Conservation (phyloP, 805 yeast species). For the Pichia heedii region DNA sequence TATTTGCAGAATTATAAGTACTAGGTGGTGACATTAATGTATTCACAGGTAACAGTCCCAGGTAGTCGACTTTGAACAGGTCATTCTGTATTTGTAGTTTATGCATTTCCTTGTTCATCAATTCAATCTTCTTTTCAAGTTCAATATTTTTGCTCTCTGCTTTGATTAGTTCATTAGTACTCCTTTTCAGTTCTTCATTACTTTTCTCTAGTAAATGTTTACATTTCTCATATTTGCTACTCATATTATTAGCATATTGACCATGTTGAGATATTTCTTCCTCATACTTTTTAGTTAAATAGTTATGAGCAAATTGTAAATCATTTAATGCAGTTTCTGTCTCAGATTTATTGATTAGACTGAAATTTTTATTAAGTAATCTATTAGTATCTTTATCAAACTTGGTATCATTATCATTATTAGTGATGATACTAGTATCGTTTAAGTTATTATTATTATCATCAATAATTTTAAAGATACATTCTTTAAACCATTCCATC, state of each 20-base stretch:
- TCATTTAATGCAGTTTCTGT: conserved; percentile 50
- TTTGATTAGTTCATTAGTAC: conserved; percentile 28
- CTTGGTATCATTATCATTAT: too few species aligned
- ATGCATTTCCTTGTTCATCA: conserved; percentile 33
- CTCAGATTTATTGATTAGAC: background rate
- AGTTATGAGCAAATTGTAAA: conserved; percentile 62
- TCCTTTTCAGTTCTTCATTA: conserved; percentile 29
- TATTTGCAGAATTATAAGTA: background rate
- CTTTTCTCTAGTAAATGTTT: conserved; percentile 42
- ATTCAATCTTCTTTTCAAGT: conserved; percentile 21
- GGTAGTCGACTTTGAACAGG: conserved; percentile 34
- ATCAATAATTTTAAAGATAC: conserved; percentile 15
- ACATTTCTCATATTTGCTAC: conserved; percentile 39
- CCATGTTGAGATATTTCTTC: conserved; percentile 51
- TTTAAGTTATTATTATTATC: background rate
- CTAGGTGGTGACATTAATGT: conserved; percentile 9
- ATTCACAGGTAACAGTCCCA: conserved; percentile 26
- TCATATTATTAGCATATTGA: conserved; percentile 43
- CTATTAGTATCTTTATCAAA: background rate
- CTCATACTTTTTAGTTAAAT: conserved; percentile 58
- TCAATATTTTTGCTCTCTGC: conserved; percentile 30
- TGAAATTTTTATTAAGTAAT: too few species aligned
- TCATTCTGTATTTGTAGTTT: conserved; percentile 38
- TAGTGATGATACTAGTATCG: too few species aligned
- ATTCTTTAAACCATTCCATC: conserved; percentile 24